These are phyloP conservation scores for Xerocomus nothofagi DNA, from an alignment of 1,284 basidiomycete genomes.

Conservation along the genomic window DNA sequence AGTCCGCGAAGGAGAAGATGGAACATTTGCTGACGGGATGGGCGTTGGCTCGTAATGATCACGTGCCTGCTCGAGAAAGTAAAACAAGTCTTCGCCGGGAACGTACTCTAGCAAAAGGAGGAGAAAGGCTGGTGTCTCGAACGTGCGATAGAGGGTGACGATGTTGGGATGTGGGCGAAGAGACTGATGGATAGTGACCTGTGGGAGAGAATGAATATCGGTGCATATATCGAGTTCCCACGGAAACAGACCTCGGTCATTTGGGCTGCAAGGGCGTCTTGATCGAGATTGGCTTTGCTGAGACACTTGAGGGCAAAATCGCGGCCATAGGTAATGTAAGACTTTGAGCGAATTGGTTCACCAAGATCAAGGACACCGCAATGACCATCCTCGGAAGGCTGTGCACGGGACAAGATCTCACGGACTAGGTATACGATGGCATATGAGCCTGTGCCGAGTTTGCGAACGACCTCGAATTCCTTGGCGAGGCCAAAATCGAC, in stretches of 20 bases:
- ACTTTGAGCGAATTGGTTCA: conserved; percentile 39
- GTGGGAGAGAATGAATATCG: conserved; percentile 12
- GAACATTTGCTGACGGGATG: conserved; percentile 49
- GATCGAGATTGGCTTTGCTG: conserved; percentile 88
- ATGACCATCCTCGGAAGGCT: conserved; percentile 60
- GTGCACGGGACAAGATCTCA: conserved; percentile 70
- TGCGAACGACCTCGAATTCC: conserved; percentile 81
- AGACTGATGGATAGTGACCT: conserved; percentile 94
- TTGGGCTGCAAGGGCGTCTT: conserved; percentile 84
- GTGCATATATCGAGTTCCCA: conserved; percentile 13
- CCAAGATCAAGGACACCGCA: conserved; percentile 63
- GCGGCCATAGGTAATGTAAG: conserved; percentile 64
- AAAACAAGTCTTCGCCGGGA: conserved; percentile 95
- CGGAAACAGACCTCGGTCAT: conserved; percentile 72
- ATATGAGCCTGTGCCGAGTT: conserved; percentile 86
- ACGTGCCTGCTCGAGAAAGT: conserved; percentile 93
- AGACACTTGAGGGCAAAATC: conserved; percentile 97
- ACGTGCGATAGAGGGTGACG: conserved; percentile 90
- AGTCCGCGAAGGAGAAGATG: conserved; percentile 50
- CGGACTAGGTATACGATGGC: conserved; percentile 93
- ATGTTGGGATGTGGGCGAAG: conserved; percentile 92
- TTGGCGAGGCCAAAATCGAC: conserved; percentile 51
- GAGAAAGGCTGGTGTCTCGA: conserved; percentile 79
- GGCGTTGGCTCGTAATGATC: conserved; percentile 73
- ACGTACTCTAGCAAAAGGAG: conserved; percentile 89